Evolutionary conservation across 371 early-diverging fungal species (phyloP).

Genomic region (Amoeboaphelidium occidentale): DNA sequence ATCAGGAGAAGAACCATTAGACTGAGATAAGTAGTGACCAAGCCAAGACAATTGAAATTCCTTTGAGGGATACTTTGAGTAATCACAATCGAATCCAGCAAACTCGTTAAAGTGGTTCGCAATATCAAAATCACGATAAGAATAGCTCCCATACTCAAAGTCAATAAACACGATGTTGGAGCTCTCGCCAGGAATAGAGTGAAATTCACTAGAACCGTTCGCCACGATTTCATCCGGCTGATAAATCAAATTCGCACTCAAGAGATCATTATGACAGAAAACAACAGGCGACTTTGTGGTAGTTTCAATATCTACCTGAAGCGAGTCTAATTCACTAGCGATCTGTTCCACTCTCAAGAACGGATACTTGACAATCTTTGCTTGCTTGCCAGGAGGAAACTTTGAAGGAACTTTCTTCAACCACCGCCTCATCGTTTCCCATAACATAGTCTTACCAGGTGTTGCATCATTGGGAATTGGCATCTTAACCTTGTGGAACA

Average conservation of each 20-base stretch:
- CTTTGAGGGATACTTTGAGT: slow-evolving; percentile 44
- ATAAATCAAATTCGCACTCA: slow-evolving; percentile 67
- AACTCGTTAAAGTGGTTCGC: slow-evolving; percentile 85
- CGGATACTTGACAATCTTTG: too few relatives aligned
- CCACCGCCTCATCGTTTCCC: too few relatives aligned
- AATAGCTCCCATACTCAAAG: slow-evolving; percentile 72
- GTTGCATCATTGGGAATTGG: slow-evolving; percentile 1
- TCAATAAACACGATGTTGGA: slow-evolving; percentile 52
- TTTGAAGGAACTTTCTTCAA: too few relatives aligned
- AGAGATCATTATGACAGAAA: slow-evolving; percentile 74
- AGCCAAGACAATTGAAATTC: slow-evolving; percentile 47
- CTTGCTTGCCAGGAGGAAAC: too few relatives aligned
- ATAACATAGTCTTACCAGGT: too few relatives aligned
- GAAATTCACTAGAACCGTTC: not conserved
- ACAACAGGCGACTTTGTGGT: slow-evolving; percentile 34
- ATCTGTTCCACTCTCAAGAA: too few relatives aligned
- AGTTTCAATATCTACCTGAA: too few relatives aligned
- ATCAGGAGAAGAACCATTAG: slow-evolving; percentile 5
- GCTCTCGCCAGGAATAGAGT: not conserved
- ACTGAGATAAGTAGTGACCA: slow-evolving; percentile 14
- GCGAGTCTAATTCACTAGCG: too few relatives aligned
- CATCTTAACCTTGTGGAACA: slow-evolving; percentile 48
- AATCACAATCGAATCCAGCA: slow-evolving; percentile 85
- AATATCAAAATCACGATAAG: slow-evolving; percentile 70
- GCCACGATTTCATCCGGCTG: slow-evolving; percentile 24